Base-by-base conservation (phyloP, 2,329 filamentous ascomycete genomes). In the Cytospora chrysosperma region DNA sequence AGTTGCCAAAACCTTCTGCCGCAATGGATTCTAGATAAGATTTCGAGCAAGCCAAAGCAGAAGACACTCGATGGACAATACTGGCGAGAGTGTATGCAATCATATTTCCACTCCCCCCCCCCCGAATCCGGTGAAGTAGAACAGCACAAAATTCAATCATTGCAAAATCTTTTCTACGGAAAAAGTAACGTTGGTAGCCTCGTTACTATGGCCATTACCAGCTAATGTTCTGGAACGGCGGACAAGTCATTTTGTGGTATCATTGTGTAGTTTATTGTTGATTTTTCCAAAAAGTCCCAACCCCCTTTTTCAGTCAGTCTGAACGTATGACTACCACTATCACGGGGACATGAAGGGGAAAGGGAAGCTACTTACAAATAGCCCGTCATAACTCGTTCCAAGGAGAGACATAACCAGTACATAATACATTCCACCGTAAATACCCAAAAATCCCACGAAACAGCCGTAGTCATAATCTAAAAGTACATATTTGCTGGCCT, bases 351-450 rank as follows among this genome's bases (percentile, higher is more conserved):
- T 49, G 17, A 7, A 13, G 40, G 47, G 4, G 26, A 52, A 56
- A 50, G 2, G 27, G 15, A 54, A 56, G 2, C 0, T 37, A 43
- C 19, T n/a, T 30, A 21, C 21, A 34, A 32, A 28, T 24, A 34
- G 17, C 28, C 56, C n/a, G 40, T 59, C 56, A 32, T 59, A 27
- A 37, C 24, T 50, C 50, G 32, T 59, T 34, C 32, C 61, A 24
- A 54, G 15, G 28, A 15, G 13, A 54, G 24, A 49, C 5, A 51
- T 26, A 54, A 10, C 15, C 21, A n/a, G 37, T n/a, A 52, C 40
- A 37, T 61, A 54, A 27, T 59, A 63, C 61, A 59, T 21, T 58
- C 55, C 52, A 59, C 53, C 24, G n/a, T 24, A 47, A 28, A 32
- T 28, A 15, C 34, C 17, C 10, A 19, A 43, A 26, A 9, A 21